Evolutionary conservation across 2,329 filamentous ascomycete genomes (phyloP).

Genomic region (Aspergillus sp.): DNA sequence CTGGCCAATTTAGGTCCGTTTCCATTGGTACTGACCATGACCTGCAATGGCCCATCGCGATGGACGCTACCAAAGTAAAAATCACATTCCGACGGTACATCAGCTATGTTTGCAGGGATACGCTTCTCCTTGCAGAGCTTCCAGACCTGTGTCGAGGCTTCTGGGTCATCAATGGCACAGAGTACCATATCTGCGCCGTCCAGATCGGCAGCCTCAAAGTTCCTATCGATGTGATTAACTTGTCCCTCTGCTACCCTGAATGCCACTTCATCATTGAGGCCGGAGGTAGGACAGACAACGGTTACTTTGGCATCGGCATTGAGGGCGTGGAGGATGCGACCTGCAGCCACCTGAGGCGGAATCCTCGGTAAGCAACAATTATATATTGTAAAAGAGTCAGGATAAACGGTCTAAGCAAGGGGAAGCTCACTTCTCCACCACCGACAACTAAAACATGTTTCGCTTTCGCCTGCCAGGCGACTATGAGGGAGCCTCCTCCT

Average conservation of each 20-base stretch:
- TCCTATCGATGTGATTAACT: constrained; percentile 76
- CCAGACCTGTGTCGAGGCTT: constrained; percentile 87
- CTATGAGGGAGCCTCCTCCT: constrained; percentile 86
- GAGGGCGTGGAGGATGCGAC: constrained; percentile 88
- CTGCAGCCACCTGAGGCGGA: constrained; percentile 78
- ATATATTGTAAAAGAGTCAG: constrained; percentile 13
- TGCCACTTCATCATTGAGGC: constrained; percentile 85
- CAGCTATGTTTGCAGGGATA: constrained; percentile 92
- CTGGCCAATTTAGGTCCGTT: constrained; percentile 91
- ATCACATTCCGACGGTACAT: constrained; percentile 94
- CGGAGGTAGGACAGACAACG: constrained; percentile 75
- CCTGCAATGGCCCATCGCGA: constrained; percentile 89
- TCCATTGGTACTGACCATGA: constrained; percentile 98
- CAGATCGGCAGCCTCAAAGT: constrained; percentile 84
- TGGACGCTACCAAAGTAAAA: constrained; percentile 98
- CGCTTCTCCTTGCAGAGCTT: constrained; percentile 83
- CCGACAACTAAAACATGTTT: constrained; percentile 91
- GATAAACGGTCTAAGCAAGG: constrained; percentile 1
- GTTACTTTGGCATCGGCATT: constrained; percentile 92
- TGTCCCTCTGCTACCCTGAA: constrained; percentile 74
- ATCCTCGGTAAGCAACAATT: neutral
- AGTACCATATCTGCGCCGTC: constrained; percentile 83
- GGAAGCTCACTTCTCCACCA: constrained; percentile 76
- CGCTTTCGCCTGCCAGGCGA: constrained; percentile 92
- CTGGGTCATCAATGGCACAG: constrained; percentile 88